A percentile compares a stretch with the other conserved stretches of the same genome.
Conservation (phyloP, 208 protist genomes). For the Trichomonas tenax region DNA sequence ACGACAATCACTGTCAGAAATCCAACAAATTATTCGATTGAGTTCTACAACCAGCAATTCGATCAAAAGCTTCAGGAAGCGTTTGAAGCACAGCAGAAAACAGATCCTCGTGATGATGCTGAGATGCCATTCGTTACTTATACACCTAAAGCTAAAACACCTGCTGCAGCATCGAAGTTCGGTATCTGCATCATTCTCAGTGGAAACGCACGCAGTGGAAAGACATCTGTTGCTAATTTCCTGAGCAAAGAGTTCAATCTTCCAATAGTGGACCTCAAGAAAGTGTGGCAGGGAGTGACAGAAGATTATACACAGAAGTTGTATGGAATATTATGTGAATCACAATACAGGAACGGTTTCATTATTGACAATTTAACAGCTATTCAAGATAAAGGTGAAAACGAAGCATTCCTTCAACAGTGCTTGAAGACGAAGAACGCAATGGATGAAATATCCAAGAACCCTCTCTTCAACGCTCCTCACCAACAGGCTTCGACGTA, state of each 20-base stretch:
- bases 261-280: not conserved
- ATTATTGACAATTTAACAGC: not conserved
- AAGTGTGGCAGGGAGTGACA: not conserved
- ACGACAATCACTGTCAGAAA: not conserved
- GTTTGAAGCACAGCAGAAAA: not conserved
- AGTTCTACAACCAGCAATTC: not conserved
- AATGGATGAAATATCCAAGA: not conserved
- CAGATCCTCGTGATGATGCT: not conserved
- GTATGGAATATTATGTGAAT: not conserved
- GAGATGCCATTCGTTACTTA: not conserved
- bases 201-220: not conserved
- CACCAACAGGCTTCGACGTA: not conserved
- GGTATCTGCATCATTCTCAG: not conserved
- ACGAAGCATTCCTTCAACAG: not conserved
- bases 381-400: not conserved
- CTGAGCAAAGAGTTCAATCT: not conserved
- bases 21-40: constrained; percentile 6
- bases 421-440: not conserved
- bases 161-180: not conserved
- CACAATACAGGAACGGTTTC: not conserved
- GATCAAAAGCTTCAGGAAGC: not conserved
- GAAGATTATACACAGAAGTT: not conserved
- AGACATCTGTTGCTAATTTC: not conserved
- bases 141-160: constrained; percentile 2
- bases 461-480: too few species aligned